These are phyloP conservation scores for Nothopassalora personata DNA, from an alignment of 2,329 filamentous ascomycete genomes.

Conservation along the genomic window DNA sequence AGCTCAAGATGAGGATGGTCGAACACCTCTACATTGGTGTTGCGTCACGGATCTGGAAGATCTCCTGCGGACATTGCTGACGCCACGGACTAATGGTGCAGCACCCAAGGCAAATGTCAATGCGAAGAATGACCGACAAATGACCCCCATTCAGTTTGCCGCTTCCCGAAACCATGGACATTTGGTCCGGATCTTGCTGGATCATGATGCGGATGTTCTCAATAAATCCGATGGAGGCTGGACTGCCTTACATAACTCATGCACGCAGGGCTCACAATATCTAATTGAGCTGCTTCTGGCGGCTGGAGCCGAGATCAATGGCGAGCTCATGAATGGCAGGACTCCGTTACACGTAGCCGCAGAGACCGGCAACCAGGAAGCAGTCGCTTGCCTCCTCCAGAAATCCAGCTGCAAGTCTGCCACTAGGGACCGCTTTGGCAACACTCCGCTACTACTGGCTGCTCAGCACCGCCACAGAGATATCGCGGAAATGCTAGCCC, in stretches of 20 bases:
- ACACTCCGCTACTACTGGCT: constrained; percentile 40
- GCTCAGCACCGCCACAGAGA: constrained; percentile 37
- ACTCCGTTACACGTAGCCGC: constrained; percentile 27
- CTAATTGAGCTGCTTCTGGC: constrained; percentile 22
- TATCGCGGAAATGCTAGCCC: constrained; percentile 40
- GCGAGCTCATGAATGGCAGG: constrained; percentile 21
- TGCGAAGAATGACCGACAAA: constrained; percentile 19
- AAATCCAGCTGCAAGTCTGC: constrained; percentile 29
- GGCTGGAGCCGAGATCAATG: constrained; percentile 25
- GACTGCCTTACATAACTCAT: constrained; percentile 67
- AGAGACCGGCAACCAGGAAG: constrained; percentile 23
- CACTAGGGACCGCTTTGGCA: constrained; percentile 41
- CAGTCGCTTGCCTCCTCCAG: constrained; percentile 19
- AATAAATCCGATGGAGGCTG: constrained; percentile 85
- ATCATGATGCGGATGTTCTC: constrained; percentile 91
- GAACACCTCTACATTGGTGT: constrained; percentile 26
- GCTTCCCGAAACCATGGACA: constrained; percentile 13
- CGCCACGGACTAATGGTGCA: constrained; percentile 15
- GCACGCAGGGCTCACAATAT: constrained; percentile 10
- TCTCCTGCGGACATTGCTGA: constrained; percentile 17
- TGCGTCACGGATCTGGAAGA: constrained; percentile 24
- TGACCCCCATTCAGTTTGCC: constrained; percentile 23
- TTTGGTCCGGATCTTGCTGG: constrained; percentile 74
- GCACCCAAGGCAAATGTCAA: constrained; percentile 17
- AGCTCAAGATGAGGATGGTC: constrained; percentile 18